A percentile compares a stretch with the other conserved stretches of the same genome.
Evolutionary conservation across 106 monocot genomes (phyloP).

Genomic region (Platanthera zijinensis): DNA sequence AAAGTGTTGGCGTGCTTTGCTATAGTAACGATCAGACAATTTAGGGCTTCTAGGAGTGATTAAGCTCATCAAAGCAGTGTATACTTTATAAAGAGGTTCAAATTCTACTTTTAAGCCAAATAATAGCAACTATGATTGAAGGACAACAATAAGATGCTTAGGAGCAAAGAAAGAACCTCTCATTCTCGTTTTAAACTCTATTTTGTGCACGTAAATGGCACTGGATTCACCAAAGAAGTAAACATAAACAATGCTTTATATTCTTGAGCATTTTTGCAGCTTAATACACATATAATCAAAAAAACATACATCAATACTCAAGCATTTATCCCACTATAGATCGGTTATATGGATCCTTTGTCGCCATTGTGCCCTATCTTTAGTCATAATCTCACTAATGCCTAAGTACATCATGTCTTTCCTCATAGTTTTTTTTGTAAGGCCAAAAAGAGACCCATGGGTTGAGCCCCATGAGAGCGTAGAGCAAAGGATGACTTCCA

Average conservation of each 20-base stretch:
- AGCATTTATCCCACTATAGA: too few relatives aligned
- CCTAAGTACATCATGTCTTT: too few relatives aligned
- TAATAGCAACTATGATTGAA: neutral
- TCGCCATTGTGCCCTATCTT: too few relatives aligned
- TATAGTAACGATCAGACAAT: neutral
- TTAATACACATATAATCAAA: neutral
- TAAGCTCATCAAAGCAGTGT: neutral
- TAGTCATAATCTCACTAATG: too few relatives aligned
- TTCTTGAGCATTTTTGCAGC: neutral
- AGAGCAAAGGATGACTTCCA: too few relatives aligned
- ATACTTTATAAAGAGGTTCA: neutral
- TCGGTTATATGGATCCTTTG: too few relatives aligned
- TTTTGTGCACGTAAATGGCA: neutral
- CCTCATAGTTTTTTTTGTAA: too few relatives aligned
- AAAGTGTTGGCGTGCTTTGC: neutral
- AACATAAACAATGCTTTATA: neutral
- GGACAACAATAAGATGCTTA: neutral
- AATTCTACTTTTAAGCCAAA: neutral
- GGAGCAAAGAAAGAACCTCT: neutral
- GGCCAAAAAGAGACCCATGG: too few relatives aligned
- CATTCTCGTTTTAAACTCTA: neutral
- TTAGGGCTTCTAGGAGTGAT: neutral
- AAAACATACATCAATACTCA: neutral
- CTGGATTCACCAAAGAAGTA: neutral
- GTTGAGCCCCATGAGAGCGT: too few relatives aligned